Evolutionary conservation across 352 stramenopile genomes (phyloP), one percentile per base, ranked within the genome.

Genomic region (Aphanomyces invadans): DNA sequence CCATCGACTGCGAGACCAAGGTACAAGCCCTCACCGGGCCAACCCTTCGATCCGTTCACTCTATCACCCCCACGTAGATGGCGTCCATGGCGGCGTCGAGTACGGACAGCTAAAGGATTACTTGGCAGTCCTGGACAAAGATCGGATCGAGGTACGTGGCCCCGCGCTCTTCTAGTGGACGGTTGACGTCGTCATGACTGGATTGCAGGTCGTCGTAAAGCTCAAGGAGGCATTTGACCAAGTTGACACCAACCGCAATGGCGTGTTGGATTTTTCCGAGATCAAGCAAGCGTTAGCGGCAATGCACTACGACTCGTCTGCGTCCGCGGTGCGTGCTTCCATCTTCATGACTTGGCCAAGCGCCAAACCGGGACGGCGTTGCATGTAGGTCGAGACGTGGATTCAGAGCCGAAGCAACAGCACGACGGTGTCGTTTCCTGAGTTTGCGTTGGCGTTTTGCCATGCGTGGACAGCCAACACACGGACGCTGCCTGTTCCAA

Each of bases 101-200:
- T 90, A 86, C 56, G 77, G 72, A 0, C 81, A 92, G 55, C 71
- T 92, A 28, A 61, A 86, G 68, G 81, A 92, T 64, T 91, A 91
- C 57, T 59, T 91, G 19, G 78, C 80, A 0, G 76, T 91, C 17
- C 71, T 91, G 10, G 83, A 89, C 45, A 74, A 72, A 19, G 83
- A 91, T 54, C 78, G 80, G 2, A 74, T 91, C 31, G 76, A 78
- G 9, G 73, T 87, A n/a, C n/a, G n/a, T n/a, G n/a, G n/a, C n/a
- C n/a, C n/a, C n/a, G n/a, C n/a, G n/a, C n/a, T n/a, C n/a, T n/a
- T n/a, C n/a, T n/a, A n/a, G n/a, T n/a, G n/a, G n/a, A n/a, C n/a
- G n/a, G n/a, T n/a, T n/a, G n/a, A n/a, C n/a, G n/a, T n/a, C n/a
- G n/a, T n/a, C n/a, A n/a, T n/a, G n/a, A n/a, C n/a, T n/a, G n/a